phyloP scores from a whole-genome alignment of 2,329 filamentous ascomycete genomes.

The Metarhizium anisopliae region DNA sequence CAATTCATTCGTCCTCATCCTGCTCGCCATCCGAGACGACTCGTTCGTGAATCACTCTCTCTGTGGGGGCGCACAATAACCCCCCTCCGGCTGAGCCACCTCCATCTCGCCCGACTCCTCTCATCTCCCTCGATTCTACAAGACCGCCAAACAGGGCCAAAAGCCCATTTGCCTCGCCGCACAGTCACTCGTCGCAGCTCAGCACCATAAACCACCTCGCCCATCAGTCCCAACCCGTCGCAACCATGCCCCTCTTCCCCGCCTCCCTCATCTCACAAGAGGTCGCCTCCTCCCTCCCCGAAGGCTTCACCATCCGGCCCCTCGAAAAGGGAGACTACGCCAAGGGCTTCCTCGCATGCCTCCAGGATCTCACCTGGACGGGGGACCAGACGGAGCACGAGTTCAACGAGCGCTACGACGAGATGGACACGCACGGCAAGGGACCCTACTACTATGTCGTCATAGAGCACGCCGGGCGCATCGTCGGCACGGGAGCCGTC shows the following conservation, averaged over 20 bases:
- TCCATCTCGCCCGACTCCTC: too few species aligned
- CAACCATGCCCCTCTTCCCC: constrained; percentile 46
- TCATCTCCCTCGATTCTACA: too few species aligned
- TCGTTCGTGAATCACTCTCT: too few species aligned
- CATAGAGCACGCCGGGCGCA: constrained; percentile 51
- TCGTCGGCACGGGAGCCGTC: constrained; percentile 68
- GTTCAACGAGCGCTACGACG: constrained; percentile 61
- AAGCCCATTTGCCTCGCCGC: too few species aligned
- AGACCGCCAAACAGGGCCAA: too few species aligned
- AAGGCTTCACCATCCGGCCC: constrained; percentile 63
- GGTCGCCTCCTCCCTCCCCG: constrained; percentile 51
- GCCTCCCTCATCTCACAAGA: constrained; percentile 55
- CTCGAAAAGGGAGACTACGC: constrained; percentile 59
- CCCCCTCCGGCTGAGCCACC: too few species aligned
- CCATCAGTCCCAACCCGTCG: too few species aligned
- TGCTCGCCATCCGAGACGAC: too few species aligned
- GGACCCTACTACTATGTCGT: constrained; percentile 63
- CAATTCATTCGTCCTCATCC: too few species aligned
- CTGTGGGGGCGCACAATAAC: too few species aligned
- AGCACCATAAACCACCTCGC: too few species aligned
- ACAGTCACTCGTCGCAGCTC: too few species aligned
- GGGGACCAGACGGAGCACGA: constrained; percentile 58
- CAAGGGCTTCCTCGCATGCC: constrained; percentile 64
- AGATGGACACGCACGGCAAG: constrained; percentile 29
- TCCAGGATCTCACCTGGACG: constrained; percentile 68